Percentiles rank a stretch among this genome's conserved stretches.
phyloP scores from a whole-genome alignment of 352 stramenopile species.

The Phytophthora sansomeana region DNA sequence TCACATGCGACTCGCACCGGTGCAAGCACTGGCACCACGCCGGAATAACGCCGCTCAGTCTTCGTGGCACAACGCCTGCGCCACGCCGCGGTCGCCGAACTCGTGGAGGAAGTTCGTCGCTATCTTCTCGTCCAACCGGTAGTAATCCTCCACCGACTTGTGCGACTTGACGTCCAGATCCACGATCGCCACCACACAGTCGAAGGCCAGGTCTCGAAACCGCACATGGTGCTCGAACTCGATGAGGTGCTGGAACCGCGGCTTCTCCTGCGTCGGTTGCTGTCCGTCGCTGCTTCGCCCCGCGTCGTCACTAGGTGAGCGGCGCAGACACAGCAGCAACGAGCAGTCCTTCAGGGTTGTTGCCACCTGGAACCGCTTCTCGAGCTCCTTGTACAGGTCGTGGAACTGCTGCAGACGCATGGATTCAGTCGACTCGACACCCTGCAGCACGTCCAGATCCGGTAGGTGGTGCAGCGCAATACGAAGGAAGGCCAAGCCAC shows the following conservation, averaged over 20 bases:
- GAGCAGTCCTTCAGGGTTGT: slow-evolving; percentile 90
- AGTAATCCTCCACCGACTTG: slow-evolving; percentile 88
- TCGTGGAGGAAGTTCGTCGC: slow-evolving; percentile 61
- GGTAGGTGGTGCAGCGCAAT: slow-evolving; percentile 52
- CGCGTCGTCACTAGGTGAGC: slow-evolving; percentile 41
- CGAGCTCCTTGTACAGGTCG: slow-evolving; percentile 62
- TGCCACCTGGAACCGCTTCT: slow-evolving; percentile 83
- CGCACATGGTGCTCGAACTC: slow-evolving; percentile 74
- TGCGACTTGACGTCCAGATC: slow-evolving; percentile 90
- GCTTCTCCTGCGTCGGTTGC: slow-evolving; percentile 17
- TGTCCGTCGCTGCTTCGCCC: slow-evolving; percentile 15
- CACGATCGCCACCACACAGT: slow-evolving; percentile 85
- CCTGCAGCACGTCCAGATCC: slow-evolving; percentile 46
- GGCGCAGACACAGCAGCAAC: slow-evolving; percentile 74
- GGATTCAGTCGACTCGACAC: slow-evolving; percentile 43
- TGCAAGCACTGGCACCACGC: slow-evolving; percentile 7
- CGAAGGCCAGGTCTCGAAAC: slow-evolving; percentile 75
- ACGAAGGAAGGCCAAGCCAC: slow-evolving; percentile 61
- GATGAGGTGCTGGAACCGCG: slow-evolving; percentile 63
- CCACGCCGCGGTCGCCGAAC: slow-evolving; percentile 45
- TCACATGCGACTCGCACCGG: no score
- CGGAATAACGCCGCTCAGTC: slow-evolving; percentile 37
- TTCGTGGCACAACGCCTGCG: slow-evolving; percentile 48
- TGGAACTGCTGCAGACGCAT: slow-evolving; percentile 54
- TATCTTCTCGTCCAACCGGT: slow-evolving; percentile 83